Evolutionary conservation across 2,329 filamentous ascomycete species (phyloP).

Genomic region (Sclerotiophoma versabilis): DNA sequence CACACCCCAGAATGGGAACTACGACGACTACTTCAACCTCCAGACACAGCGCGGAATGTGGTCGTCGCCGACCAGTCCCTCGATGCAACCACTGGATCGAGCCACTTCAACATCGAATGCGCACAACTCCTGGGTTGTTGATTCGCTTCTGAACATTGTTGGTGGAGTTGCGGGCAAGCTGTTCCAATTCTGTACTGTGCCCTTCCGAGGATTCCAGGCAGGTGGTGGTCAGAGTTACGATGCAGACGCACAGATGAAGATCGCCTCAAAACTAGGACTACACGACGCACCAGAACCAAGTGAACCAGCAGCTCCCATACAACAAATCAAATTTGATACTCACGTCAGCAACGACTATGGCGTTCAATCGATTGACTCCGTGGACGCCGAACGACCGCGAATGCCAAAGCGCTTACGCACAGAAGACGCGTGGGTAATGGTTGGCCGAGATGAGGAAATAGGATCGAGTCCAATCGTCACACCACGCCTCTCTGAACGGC

Average conservation of each 20-base stretch:
- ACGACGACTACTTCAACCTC: slow-evolving; percentile 52
- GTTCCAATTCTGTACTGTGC: slow-evolving; percentile 79
- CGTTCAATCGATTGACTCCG: slow-evolving; percentile 54
- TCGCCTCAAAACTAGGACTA: slow-evolving; percentile 33
- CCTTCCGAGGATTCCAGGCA: slow-evolving; percentile 85
- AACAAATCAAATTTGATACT: slow-evolving; percentile 27
- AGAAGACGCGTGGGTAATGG: slow-evolving; percentile 58
- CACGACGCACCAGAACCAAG: slow-evolving; percentile 28
- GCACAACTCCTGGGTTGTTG: slow-evolving; percentile 33
- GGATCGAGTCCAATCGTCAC: slow-evolving; percentile 60
- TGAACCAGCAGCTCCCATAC: slow-evolving; percentile 26
- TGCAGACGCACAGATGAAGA: slow-evolving; percentile 52
- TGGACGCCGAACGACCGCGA: slow-evolving; percentile 52
- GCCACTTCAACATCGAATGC: slow-evolving; percentile 27
- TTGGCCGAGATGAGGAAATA: slow-evolving; percentile 56
- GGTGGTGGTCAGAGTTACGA: slow-evolving; percentile 79
- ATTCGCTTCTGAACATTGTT: slow-evolving; percentile 65
- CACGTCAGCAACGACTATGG: slow-evolving; percentile 53
- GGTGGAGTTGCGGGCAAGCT: slow-evolving; percentile 77
- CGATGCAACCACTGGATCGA: slow-evolving; percentile 22
- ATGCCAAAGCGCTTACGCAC: slow-evolving; percentile 58
- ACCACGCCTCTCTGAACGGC: slow-evolving; percentile 46
- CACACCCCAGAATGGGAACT: slow-evolving; percentile 48
- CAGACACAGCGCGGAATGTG: slow-evolving; percentile 48
- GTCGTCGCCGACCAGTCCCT: slow-evolving; percentile 40